Percentiles rank a stretch among this genome's conserved stretches.
Evolutionary conservation across 108 stramenopile species (phyloP).

Genomic region (Cyclostephanos invisitatus): DNA sequence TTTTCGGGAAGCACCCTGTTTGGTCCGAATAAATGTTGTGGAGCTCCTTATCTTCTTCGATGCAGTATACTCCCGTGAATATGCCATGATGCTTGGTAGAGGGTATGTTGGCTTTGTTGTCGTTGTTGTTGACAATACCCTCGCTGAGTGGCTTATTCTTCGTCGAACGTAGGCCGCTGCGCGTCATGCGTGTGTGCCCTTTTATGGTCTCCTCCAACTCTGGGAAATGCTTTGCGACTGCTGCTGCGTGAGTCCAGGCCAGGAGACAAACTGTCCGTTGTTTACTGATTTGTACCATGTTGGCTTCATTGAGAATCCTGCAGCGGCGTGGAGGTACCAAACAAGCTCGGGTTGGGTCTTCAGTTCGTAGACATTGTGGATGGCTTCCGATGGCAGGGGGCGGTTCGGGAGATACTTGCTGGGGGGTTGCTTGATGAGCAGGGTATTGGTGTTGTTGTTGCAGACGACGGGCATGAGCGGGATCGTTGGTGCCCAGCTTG

Average conservation of each 20-base stretch:
- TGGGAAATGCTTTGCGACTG: conserved; percentile 16
- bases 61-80: background rate
- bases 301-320: conserved; percentile 6
- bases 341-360: conserved; percentile 1
- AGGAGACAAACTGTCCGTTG: conserved; percentile 5
- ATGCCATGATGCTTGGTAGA: background rate
- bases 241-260: conserved; percentile 16
- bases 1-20: conserved; percentile 39
- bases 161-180: conserved; percentile 13
- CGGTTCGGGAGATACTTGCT: too few species aligned
- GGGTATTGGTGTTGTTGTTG: too few species aligned
- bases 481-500: too few species aligned
- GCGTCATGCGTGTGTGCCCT: conserved; percentile 9
- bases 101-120: background rate
- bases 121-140: background rate
- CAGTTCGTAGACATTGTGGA: too few species aligned
- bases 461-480: too few species aligned
- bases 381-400: too few species aligned
- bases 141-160: background rate
- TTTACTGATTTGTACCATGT: conserved; percentile 18
- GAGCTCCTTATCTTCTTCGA: background rate
- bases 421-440: too few species aligned
- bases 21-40: conserved; percentile 43
- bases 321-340: background rate
- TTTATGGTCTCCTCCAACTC: conserved; percentile 14